Conservation (phyloP, 768 basidiomycete genomes). For the Pleurotus salmoneostramineus region DNA sequence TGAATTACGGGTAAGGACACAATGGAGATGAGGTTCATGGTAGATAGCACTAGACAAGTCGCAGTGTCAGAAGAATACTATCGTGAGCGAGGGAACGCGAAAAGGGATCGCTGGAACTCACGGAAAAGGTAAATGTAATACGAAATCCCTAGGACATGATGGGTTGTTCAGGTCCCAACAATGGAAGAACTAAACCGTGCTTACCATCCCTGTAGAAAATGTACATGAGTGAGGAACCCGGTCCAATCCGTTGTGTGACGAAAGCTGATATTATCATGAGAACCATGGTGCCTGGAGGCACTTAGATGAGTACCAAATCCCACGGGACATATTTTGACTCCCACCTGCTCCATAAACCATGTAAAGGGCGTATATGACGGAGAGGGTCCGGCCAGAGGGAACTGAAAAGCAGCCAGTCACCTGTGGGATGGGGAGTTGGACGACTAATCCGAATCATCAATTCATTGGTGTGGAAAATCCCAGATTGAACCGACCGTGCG, state of each 20-base stretch:
- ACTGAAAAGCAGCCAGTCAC: neutral
- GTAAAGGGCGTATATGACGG: neutral
- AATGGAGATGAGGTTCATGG: neutral
- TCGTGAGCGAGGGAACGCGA: neutral
- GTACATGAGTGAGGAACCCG: neutral
- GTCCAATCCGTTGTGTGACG: neutral
- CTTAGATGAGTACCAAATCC: neutral
- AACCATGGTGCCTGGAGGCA: neutral
- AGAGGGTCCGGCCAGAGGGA: neutral
- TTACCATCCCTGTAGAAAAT: neutral
- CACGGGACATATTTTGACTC: neutral
- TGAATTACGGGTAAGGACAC: neutral
- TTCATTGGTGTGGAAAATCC: neutral
- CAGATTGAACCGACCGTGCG: neutral
- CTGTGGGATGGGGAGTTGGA: neutral
- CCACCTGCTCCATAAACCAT: neutral
- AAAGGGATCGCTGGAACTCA: neutral
- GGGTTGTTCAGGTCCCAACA: neutral
- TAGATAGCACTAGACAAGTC: neutral
- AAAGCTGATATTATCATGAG: neutral
- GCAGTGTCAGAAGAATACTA: neutral
- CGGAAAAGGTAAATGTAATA: neutral
- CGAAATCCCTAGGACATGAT: neutral
- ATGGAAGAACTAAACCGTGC: neutral
- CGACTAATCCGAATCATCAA: neutral